Evolutionary conservation across 352 stramenopile genomes (phyloP), one percentile per base, ranked within the genome.

Genomic region (Pythium vanterpoolii): DNA sequence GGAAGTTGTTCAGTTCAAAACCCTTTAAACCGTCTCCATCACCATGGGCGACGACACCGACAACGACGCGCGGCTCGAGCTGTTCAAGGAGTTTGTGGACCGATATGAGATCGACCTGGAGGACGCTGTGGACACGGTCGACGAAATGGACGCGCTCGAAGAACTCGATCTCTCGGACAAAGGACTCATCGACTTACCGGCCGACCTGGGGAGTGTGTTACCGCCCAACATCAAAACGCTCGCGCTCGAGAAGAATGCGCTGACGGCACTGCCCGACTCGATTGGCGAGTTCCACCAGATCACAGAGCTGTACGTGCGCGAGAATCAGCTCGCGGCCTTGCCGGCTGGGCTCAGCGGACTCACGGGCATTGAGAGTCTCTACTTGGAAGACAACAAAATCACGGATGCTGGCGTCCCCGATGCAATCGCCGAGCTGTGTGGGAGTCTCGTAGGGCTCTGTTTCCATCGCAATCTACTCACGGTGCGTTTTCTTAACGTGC

Each of bases 151-250:
- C 0, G 68, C 79, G 27, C 61, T 95, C 36, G 82, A 93, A 48
- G 86, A 96, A 59, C 71, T 96, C 0, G 86, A 96, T 31, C 36
- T 96, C 36, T 94, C 79, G 4, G 81, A 91, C 33, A 96, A 93
- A 49, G 76, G 76, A 1, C 64, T 92, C 18, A 62, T 46, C 7
- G 68, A 90, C 66, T 52, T 94, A 9, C 85, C 86, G 3, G 53
- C 19, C 1, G 73, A 89, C 23, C 61, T 96, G 28, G 54, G 86
- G 4, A 55, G 66, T 2, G 71, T 79, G 16, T 58, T 90, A 1
- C 80, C 73, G 6, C 68, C 67, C 8, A 84, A 87, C 16, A 60
- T 96, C 24, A 87, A 89, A 60, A 87, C 80, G 23, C 70, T 96
- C 21, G 87, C 78, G 54, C 66, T 95, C 5, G 81, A 96, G 64